These are phyloP conservation scores for Ceratocystis destructans DNA, from an alignment of 2,329 filamentous ascomycete genomes.

Conservation along the genomic window DNA sequence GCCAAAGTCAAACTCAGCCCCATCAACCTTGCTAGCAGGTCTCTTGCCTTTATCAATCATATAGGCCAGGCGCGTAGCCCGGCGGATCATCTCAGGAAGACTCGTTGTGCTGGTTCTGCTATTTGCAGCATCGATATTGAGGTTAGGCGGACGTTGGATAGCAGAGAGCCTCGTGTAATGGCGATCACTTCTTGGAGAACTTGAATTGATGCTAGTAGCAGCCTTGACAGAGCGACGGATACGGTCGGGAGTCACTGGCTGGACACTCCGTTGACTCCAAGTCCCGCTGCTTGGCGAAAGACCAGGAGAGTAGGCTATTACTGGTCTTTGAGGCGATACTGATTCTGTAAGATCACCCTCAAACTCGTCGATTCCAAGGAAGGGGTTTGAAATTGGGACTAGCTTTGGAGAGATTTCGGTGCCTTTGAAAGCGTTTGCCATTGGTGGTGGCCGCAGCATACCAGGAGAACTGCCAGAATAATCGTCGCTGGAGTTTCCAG, in stretches of 20 bases:
- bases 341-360: neutral
- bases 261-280: constrained; percentile 5
- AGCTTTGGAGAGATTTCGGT: neutral
- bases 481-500: constrained; percentile 23
- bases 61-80: constrained; percentile 73
- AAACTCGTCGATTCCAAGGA: constrained; percentile 5
- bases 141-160: constrained; percentile 51
- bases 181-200: constrained; percentile 22
- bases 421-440: constrained; percentile 11
- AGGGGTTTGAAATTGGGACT: neutral
- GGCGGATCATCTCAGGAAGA: constrained; percentile 74
- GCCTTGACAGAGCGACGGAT: constrained; percentile 39
- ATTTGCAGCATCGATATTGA: constrained; percentile 76
- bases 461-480: constrained; percentile 5
- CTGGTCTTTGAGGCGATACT: neutral
- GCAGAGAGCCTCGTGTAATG: constrained; percentile 38
- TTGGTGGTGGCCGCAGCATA: neutral
- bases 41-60: constrained; percentile 73
- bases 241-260: constrained; percentile 26
- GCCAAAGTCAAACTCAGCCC: constrained; percentile 38
- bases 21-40: constrained; percentile 43
- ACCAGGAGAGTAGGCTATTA: neutral
- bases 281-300: neutral
- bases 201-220: constrained; percentile 33
- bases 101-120: constrained; percentile 79